These are phyloP conservation scores for Arthrobotrys iridis DNA, from an alignment of 2,329 filamentous ascomycete species.

Conservation along the genomic window DNA sequence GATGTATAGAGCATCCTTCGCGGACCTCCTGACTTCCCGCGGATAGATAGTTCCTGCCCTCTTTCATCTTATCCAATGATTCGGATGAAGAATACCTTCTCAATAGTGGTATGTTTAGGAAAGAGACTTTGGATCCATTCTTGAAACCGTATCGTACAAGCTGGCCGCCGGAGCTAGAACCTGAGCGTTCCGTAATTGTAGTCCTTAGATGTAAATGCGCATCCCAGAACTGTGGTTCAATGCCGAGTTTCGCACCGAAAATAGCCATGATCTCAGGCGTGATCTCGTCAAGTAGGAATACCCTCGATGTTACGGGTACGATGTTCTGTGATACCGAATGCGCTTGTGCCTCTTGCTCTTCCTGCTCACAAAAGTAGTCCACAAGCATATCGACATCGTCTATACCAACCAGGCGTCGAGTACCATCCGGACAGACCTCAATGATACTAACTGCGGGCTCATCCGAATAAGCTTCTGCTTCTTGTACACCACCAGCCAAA, in stretches of 20 bases:
- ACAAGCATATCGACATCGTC: constrained; percentile 39
- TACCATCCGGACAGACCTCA: constrained; percentile 29
- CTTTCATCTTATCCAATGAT: background rate
- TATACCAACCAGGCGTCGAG: constrained; percentile 32
- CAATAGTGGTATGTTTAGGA: constrained; percentile 49
- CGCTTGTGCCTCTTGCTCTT: background rate
- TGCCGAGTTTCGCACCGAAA: constrained; percentile 30
- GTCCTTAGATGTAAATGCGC: constrained; percentile 32
- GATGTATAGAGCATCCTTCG: constrained; percentile 47
- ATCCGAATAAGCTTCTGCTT: constrained; percentile 19
- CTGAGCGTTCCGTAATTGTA: background rate
- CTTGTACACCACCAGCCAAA: background rate
- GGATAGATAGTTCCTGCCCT: background rate
- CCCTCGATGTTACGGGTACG: background rate
- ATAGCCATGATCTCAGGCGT: constrained; percentile 38
- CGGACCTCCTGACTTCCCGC: background rate
- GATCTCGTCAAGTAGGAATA: constrained; percentile 37
- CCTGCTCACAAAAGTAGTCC: constrained; percentile 40
- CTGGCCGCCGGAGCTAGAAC: constrained; percentile 41
- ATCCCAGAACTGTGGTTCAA: constrained; percentile 51
- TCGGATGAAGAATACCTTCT: constrained; percentile 28
- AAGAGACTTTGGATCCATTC: constrained; percentile 32
- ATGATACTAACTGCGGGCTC: constrained; percentile 33
- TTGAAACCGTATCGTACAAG: constrained; percentile 37
- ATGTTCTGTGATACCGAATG: background rate